Percentiles rank a stretch among this genome's conserved stretches.
Evolutionary conservation across 441 rosid species (phyloP).

Genomic region (Euphorbia corollata): DNA sequence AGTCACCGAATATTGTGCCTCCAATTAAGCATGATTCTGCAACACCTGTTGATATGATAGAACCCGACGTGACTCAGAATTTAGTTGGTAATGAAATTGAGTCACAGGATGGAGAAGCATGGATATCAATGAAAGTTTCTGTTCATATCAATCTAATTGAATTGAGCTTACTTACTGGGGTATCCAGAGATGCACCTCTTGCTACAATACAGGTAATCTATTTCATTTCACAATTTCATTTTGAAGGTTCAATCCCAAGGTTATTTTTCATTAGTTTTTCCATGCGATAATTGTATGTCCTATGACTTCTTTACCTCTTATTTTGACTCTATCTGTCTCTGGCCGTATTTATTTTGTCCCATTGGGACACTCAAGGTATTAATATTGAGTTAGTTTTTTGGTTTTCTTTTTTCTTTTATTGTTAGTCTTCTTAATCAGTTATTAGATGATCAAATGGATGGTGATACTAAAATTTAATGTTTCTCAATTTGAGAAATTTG

Average conservation of each 20-base stretch:
- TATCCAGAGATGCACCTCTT: constrained; percentile 64
- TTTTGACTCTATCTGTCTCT: not conserved
- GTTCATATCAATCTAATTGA: constrained; percentile 69
- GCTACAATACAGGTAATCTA: constrained; percentile 73
- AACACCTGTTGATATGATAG: constrained; percentile 38
- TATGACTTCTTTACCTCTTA: not conserved
- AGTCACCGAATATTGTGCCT: constrained; percentile 64
- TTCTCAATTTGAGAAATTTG: not conserved
- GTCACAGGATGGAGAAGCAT: constrained; percentile 35
- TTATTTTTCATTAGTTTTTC: not conserved
- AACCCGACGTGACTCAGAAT: constrained; percentile 39
- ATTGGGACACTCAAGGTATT: not conserved
- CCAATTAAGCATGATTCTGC: constrained; percentile 40
- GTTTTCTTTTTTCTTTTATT: no score
- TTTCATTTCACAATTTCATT: not conserved
- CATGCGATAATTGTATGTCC: not conserved
- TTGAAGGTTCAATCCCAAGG: not conserved
- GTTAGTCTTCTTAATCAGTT: not conserved
- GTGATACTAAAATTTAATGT: not conserved
- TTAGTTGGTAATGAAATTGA: constrained; percentile 32
- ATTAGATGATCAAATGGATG: not conserved
- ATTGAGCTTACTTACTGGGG: constrained; percentile 68
- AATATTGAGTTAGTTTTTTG: no score
- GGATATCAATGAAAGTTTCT: constrained; percentile 67
- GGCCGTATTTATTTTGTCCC: not conserved